These are phyloP conservation scores for Combretum micranthum DNA, from an alignment of 345 rosid species.

Conservation along the genomic window DNA sequence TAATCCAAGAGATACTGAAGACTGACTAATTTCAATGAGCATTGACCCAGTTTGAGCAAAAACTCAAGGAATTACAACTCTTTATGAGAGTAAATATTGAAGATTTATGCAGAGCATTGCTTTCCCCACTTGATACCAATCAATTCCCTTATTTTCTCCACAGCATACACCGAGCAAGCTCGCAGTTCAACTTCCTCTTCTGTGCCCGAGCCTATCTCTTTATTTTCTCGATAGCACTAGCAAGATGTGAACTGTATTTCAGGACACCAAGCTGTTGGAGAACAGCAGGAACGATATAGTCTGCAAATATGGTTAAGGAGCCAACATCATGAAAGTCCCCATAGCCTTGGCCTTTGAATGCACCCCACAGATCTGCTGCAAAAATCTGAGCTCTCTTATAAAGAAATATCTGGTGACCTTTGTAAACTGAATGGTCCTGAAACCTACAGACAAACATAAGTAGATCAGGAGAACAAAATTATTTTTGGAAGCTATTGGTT, in stretches of 20 bases:
- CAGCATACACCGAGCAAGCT: conserved; percentile 77
- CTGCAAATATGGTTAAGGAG: conserved; percentile 73
- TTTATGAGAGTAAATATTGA: not conserved
- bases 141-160: conserved; percentile 70
- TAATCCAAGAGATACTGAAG: too few relatives aligned
- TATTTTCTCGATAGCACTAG: conserved; percentile 30
- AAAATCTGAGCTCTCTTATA: conserved; percentile 83
- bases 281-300: conserved; percentile 73
- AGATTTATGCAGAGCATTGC: conserved; percentile 13
- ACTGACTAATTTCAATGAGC: too few relatives aligned
- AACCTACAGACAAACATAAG: conserved; percentile 26
- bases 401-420: conserved; percentile 68
- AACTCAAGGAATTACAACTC: not conserved
- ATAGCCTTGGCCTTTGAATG: conserved; percentile 68
- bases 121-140: conserved; percentile 45
- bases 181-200: conserved; percentile 82
- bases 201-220: conserved; percentile 58
- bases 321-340: conserved; percentile 64
- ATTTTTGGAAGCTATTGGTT: conserved; percentile 6
- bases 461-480: not conserved
- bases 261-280: conserved; percentile 72
- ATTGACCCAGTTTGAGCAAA: too few relatives aligned
- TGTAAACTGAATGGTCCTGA: conserved; percentile 72
- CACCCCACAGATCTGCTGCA: conserved; percentile 75
- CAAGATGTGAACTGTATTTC: conserved; percentile 50